Conservation (phyloP, 2,329 filamentous ascomycete genomes). For the Claviceps digitariae region DNA sequence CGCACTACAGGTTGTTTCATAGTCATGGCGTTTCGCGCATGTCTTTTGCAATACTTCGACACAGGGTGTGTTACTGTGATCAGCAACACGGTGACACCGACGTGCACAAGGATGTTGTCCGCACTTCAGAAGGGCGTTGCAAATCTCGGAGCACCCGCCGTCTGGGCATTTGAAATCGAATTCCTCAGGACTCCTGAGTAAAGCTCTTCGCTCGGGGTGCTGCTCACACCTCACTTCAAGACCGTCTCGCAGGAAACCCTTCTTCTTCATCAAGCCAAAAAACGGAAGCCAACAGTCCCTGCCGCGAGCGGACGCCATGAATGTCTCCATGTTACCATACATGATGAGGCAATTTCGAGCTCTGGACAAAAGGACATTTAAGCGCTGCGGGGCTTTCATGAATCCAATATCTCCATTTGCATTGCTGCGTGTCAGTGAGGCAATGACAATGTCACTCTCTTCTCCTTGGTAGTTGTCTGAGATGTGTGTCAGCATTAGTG, state of each 20-base stretch:
- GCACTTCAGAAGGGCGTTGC: conserved; percentile 40
- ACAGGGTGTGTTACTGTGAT: conserved; percentile 39
- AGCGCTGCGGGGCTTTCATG: conserved; percentile 47
- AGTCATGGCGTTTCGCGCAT: conserved; percentile 39
- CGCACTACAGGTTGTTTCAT: conserved; percentile 30
- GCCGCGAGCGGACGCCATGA: conserved; percentile 24
- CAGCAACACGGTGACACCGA: conserved; percentile 46
- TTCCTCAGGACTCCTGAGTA: conserved; percentile 36
- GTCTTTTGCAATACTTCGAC: conserved; percentile 21
- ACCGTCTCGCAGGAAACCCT: conserved; percentile 42
- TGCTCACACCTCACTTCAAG: conserved; percentile 46
- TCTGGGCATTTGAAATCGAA: conserved; percentile 53
- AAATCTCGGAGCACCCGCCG: conserved; percentile 52
- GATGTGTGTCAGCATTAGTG: too few species aligned
- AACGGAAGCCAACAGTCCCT: neutral
- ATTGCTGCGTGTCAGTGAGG: conserved; percentile 56
- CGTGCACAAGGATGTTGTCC: conserved; percentile 43
- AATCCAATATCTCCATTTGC: conserved; percentile 52
- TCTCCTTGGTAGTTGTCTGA: conserved; percentile 69
- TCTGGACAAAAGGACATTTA: conserved; percentile 58
- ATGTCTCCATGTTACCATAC: conserved; percentile 56
- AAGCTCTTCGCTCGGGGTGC: conserved; percentile 35
- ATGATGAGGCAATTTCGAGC: conserved; percentile 54
- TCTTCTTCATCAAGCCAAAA: conserved; percentile 33
- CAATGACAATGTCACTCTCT: conserved; percentile 60